These are phyloP conservation scores for Amesomyces nigricolor DNA, from an alignment of 2,329 filamentous ascomycete species.

Conservation along the genomic window DNA sequence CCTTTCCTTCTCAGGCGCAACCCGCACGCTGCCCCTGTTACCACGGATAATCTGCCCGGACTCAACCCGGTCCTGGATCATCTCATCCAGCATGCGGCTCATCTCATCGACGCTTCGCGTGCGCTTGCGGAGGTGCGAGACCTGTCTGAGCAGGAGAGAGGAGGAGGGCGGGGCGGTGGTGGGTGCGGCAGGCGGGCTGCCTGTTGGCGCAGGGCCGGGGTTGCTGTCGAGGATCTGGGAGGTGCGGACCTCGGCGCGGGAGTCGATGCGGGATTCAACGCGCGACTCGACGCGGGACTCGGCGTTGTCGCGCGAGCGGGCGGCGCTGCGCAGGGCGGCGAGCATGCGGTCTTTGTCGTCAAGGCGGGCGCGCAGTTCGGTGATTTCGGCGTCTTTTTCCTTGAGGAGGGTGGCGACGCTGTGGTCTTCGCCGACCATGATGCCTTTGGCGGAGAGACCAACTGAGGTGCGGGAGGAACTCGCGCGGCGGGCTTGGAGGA, in stretches of 20 bases:
- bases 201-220: constrained; percentile 28
- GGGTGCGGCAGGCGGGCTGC: constrained; percentile 27
- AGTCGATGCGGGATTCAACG: constrained; percentile 27
- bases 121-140: constrained; percentile 42
- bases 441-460: constrained; percentile 59
- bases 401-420: constrained; percentile 66
- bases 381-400: constrained; percentile 90
- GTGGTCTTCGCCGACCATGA: constrained; percentile 71
- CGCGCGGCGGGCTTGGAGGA: constrained; percentile 82
- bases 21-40: constrained; percentile 59
- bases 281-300: constrained; percentile 42
- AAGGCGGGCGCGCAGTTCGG: constrained; percentile 77
- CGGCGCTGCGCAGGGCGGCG: constrained; percentile 74
- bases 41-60: constrained; percentile 65
- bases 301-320: constrained; percentile 77
- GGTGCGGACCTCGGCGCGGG: constrained; percentile 24
- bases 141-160: constrained; percentile 27
- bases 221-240: constrained; percentile 32
- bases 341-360: constrained; percentile 97
- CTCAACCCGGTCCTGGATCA: constrained; percentile 87
- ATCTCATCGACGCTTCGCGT: constrained; percentile 80
- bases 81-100: constrained; percentile 88
- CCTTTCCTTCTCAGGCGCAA: constrained; percentile 42
- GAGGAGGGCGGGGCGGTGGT: constrained; percentile 25
- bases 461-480: constrained; percentile 84